Base-by-base conservation (phyloP, 192 early-diverging fungal species). In the Entomortierella parvispora region DNA sequence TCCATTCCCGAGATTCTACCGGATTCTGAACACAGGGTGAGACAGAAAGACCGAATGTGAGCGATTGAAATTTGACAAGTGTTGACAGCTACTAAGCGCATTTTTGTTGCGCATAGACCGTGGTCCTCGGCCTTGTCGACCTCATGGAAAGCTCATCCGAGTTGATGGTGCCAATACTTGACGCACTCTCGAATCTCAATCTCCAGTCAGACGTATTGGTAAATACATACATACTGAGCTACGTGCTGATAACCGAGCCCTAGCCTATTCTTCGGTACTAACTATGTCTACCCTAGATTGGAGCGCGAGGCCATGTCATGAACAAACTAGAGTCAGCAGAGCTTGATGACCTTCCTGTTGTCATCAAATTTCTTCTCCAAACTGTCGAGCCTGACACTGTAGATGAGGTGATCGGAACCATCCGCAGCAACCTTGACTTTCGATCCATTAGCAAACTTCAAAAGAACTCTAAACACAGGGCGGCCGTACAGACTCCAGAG, bases 1-100 rank as follows among this genome's bases (percentile, higher is more conserved):
- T 84, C 82, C 11, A 55, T 94, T n/a, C 92, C 93, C 1, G 90
- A 94, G 51, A 92, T 94, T 43, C 69, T 94, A 15, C 87, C 85
- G 5, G 92, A 94, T 61, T 83, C 88, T 20, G 90, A 92, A 69
- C 89, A 87, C 52, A 81, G 79, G 52, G 83, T 87, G 77, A 11
- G 4, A 23, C 62, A 15, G 58, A 59, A 17, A 8, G 3, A 25
- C 0, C 2, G 4, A 3, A 1, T 26, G 23, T 22, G 33, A 8
- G 7, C 32, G 2, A 3, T 9, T 33, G 15, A 12, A 31, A 18
- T 31, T 54, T 7, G 28, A 28, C 20, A 1, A 8, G 7, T 3
- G 18, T 0, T n/a, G 15, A 18, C n/a, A 31, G 22, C 3, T 46
- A 4, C 20, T 45, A n/a, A 1, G 33, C 26, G 9, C 40, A 31